These are phyloP conservation scores for Claviceps arundinis DNA, from an alignment of 2,329 filamentous ascomycete genomes.

Conservation along the genomic window DNA sequence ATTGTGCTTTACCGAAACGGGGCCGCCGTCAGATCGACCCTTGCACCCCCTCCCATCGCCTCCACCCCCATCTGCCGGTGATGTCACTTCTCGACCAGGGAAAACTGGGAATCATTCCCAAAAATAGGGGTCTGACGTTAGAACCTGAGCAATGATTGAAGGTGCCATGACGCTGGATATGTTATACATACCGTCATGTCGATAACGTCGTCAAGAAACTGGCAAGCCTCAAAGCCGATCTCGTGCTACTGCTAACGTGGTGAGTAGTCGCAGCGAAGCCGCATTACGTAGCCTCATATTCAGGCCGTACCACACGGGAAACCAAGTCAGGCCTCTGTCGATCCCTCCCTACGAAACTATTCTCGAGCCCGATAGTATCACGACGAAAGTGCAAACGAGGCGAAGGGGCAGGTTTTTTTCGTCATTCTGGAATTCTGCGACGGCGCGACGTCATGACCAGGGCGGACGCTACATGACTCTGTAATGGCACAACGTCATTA, in stretches of 20 bases:
- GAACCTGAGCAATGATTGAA: no score
- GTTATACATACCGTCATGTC: no score
- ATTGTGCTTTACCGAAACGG: conserved; percentile 2
- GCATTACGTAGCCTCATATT: no score
- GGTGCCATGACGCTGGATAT: no score
- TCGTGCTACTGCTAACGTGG: no score
- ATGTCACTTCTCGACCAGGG: conserved; percentile 1
- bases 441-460: background rate
- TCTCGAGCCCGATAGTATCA: no score
- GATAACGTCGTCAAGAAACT: background rate
- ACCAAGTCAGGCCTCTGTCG: no score
- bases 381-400: background rate
- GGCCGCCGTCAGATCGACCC: background rate
- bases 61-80: background rate
- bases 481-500: background rate
- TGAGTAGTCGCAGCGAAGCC: no score
- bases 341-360: no score
- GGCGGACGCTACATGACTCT: background rate
- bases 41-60: background rate
- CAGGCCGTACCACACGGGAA: no score
- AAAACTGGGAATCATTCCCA: background rate
- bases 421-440: background rate
- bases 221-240: no score
- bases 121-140: background rate
- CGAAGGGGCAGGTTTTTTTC: background rate